Conservation (phyloP, 2,329 filamentous ascomycete genomes). For the Grosmannia penicillata region DNA sequence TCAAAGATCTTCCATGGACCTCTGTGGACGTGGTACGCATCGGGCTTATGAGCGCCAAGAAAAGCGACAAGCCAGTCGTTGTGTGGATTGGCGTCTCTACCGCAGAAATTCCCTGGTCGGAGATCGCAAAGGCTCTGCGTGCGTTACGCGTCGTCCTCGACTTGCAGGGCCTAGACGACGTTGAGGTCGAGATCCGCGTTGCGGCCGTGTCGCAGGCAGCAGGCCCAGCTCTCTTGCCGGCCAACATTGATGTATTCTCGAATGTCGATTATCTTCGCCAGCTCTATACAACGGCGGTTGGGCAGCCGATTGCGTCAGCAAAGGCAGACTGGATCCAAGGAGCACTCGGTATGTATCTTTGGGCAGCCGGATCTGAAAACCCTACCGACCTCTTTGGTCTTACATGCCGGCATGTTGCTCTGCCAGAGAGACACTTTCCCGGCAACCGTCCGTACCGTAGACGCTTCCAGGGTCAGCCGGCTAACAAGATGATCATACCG, state of each 20-base stretch:
- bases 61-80: not conserved
- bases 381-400: not conserved
- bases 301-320: not conserved
- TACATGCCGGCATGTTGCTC: constrained; percentile 1
- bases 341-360: constrained; percentile 1
- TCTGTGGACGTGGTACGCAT: constrained; percentile 1
- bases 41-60: not conserved
- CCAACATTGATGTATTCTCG: not conserved
- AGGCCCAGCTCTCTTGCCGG: not conserved
- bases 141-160: constrained; percentile 1
- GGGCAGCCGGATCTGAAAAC: not conserved
- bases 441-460: not conserved
- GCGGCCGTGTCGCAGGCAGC: not conserved
- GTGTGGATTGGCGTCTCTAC: constrained; percentile 2
- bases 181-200: constrained; percentile 1
- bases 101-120: not conserved
- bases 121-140: not conserved
- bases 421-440: not conserved
- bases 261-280: not conserved
- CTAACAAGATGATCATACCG: not conserved
- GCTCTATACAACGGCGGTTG: not conserved
- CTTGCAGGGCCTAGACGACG: not conserved
- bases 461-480: not conserved
- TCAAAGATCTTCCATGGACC: not conserved
- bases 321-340: not conserved